phyloP scores from a whole-genome alignment of 1,284 basidiomycete genomes.

The Cerioporus squamosus region DNA sequence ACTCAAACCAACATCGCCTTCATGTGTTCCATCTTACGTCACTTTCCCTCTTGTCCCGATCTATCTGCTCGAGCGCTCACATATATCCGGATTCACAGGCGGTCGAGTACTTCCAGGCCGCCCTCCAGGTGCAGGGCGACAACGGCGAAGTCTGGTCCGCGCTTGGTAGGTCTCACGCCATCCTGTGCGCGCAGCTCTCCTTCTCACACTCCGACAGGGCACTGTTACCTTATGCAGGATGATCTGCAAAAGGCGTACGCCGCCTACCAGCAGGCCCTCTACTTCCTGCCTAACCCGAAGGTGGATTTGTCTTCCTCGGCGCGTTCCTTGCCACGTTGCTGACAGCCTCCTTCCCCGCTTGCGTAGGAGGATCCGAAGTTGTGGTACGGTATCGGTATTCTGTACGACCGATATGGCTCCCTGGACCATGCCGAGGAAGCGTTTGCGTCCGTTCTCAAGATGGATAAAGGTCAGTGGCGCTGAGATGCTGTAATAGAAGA shows the following conservation, averaged over 20 bases:
- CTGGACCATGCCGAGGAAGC: conserved; percentile 99
- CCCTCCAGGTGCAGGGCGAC: conserved; percentile 86
- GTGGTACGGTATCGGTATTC: conserved; percentile 99
- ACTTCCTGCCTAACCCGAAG: conserved; percentile 95
- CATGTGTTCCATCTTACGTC: conserved; percentile 25
- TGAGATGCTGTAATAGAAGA: background rate
- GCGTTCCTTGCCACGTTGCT: conserved; percentile 26
- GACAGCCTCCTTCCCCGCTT: conserved; percentile 18
- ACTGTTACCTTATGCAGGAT: conserved; percentile 99
- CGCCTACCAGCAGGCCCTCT: conserved; percentile 98
- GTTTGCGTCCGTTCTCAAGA: conserved; percentile 93
- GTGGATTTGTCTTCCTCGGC: conserved; percentile 40
- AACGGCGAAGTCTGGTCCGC: conserved; percentile 97
- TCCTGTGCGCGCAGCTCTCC: conserved; percentile 24
- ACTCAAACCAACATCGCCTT: conserved; percentile 9
- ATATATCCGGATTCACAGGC: conserved; percentile 58
- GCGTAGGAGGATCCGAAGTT: conserved; percentile 91
- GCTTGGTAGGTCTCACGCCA: conserved; percentile 60
- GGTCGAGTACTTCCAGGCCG: conserved; percentile 93
- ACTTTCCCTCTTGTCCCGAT: conserved; percentile 18
- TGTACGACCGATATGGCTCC: conserved; percentile 98
- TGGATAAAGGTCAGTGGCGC: conserved; percentile 83
- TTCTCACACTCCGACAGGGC: conserved; percentile 54
- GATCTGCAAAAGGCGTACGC: conserved; percentile 98
- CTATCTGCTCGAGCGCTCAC: conserved; percentile 20